Base-by-base conservation (phyloP, 208 protist genomes). In the Trypanosoma boissoni region DNA sequence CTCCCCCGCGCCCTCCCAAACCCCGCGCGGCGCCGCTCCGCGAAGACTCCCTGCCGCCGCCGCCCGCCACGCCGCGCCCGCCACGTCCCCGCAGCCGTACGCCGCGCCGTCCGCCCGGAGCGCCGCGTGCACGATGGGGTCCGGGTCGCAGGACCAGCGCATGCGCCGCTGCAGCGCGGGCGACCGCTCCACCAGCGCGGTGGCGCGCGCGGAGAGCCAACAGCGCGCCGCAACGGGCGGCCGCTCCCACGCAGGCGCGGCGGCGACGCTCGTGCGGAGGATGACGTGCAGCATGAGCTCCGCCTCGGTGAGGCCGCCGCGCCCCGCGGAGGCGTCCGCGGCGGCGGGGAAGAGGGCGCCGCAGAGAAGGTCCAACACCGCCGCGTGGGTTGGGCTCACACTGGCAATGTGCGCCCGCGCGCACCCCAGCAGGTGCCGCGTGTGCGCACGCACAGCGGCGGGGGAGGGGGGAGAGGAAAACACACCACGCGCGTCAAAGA, bases 271-370 rank as follows among this genome's bases (percentile, higher is more conserved):
- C 5, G 87, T 94, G 58, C 80, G 80, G 18, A 94, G 70, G 37
- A 94, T 78, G 24, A 94, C 73, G 51, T 91, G 88, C n/a, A 94
- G 62, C 58, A 91, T 72, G 44, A 80, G 62, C 39, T 81, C 81
- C 1, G 65, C 71, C 24, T 82, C 53, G 4, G 83, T 74, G 66
- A 3, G 12, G 58, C 59, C 14, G 34, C 0, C n/a, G 14, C 29
- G 53, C 36, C 18, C 21, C 12, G 34, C 34, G 20, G n/a, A n/a
- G n/a, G n/a, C 32, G 2, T 27, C 28, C 1, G 3, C 28, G 5
- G 26, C 8, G 2, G 34, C 10, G 2, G 0, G 27, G 2, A 26
- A 46, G 29, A 72, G 21, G n/a, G 32, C 16, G 36, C 31, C 24
- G 26, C 62, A 63, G 24, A 80, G 49, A 27, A 80, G 54, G 43